Percentiles rank a stretch among this genome's conserved stretches.
Evolutionary conservation across 257 asterid genomes (phyloP).

Genomic region (Capsicum pubescens): DNA sequence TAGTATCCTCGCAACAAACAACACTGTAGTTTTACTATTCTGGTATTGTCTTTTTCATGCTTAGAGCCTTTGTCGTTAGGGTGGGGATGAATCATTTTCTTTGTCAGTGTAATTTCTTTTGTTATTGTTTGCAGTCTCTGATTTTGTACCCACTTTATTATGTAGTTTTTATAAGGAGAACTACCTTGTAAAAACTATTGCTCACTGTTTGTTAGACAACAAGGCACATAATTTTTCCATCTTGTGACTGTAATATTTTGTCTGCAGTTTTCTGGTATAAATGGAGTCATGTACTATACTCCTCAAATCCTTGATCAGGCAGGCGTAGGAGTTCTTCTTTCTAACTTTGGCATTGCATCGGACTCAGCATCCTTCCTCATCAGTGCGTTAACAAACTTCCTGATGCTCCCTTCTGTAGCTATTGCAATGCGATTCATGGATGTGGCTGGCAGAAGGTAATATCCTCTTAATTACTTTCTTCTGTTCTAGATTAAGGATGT

Average conservation of each 20-base stretch:
- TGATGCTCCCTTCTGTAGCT: slow-evolving; percentile 74
- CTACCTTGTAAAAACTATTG: not conserved
- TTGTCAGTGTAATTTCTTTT: not conserved
- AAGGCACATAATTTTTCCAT: not conserved
- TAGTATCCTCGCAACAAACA: not conserved
- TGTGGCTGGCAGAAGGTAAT: slow-evolving; percentile 83
- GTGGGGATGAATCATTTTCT: not conserved
- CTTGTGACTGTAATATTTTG: not conserved
- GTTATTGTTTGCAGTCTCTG: slow-evolving; percentile 14
- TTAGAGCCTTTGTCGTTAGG: not conserved
- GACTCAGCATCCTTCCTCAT: slow-evolving; percentile 83
- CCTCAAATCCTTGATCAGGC: slow-evolving; percentile 96
- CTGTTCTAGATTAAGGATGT: not conserved
- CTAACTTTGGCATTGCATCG: slow-evolving; percentile 74
- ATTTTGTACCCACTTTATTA: not conserved
- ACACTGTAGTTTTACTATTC: not conserved
- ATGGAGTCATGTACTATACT: slow-evolving; percentile 91
- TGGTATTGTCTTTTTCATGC: not conserved
- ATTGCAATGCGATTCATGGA: slow-evolving; percentile 97
- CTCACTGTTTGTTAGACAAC: not conserved
- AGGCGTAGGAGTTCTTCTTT: slow-evolving; percentile 81
- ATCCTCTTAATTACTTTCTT: not conserved
- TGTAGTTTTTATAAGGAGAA: slow-evolving; percentile 16
- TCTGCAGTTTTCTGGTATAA: slow-evolving; percentile 90
- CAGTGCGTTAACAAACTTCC: slow-evolving; percentile 61